Evolutionary conservation across 2,329 filamentous ascomycete species (phyloP).

Genomic region (Aspergillus pseudoviridinutans): DNA sequence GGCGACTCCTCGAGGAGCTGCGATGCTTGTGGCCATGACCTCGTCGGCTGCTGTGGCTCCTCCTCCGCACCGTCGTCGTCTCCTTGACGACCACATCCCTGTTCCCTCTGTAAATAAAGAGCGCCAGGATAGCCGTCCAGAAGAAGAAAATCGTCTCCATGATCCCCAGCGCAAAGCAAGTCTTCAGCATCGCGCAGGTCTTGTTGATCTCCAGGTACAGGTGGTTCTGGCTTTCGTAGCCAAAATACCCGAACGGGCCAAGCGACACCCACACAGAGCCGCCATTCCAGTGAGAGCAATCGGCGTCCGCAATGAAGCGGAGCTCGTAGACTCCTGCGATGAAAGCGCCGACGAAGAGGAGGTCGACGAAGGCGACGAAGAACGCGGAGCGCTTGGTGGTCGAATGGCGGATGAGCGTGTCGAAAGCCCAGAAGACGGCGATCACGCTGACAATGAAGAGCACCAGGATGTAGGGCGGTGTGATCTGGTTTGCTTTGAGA

Average conservation of each 20-base stretch:
- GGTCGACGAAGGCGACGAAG: constrained; percentile 60
- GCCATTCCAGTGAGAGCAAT: constrained; percentile 62
- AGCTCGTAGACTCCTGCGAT: constrained; percentile 59
- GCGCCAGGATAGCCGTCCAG: constrained; percentile 67
- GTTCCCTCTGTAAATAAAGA: constrained; percentile 37
- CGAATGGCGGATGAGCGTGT: constrained; percentile 57
- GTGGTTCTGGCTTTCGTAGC: constrained; percentile 41
- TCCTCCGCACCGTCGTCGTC: constrained; percentile 29
- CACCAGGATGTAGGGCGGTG: constrained; percentile 57
- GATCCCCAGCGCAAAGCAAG: constrained; percentile 81
- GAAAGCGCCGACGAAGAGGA: constrained; percentile 61
- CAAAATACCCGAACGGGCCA: constrained; percentile 58
- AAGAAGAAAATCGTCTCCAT: constrained; percentile 82
- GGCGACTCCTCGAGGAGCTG: constrained; percentile 26
- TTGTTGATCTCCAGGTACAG: constrained; percentile 61
- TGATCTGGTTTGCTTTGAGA: constrained; percentile 54
- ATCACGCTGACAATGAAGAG: constrained; percentile 63
- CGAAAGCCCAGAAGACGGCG: constrained; percentile 57
- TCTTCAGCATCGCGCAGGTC: constrained; percentile 88
- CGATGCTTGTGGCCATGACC: constrained; percentile 30
- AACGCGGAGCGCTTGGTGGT: constrained; percentile 55
- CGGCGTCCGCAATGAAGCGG: constrained; percentile 53
- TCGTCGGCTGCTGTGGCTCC: constrained; percentile 34
- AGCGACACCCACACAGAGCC: constrained; percentile 55
- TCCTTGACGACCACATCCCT: constrained; percentile 37